Evolutionary conservation across 352 stramenopile species (phyloP), one percentile per base, ranked within the genome.

Genomic region (Globisporangium spinosum): DNA sequence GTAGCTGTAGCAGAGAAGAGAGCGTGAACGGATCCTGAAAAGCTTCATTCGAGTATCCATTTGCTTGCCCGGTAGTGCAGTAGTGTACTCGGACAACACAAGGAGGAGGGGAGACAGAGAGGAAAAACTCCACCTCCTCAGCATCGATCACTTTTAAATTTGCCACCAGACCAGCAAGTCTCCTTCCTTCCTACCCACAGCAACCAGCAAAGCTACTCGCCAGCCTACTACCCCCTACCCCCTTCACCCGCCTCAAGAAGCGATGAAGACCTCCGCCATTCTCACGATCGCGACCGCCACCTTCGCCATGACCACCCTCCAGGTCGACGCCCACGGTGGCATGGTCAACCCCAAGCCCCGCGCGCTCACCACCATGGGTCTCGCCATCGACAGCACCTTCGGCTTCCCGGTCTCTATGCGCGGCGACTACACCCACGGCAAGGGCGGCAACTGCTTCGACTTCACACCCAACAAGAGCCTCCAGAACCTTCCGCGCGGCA

Each of bases 311-410:
- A 40, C 34, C 34, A 27, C 49, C 10, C 5, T 49, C 22, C 20
- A 47, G 1, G 68, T 71, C 13, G 32, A 72, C 6, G 75, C 65
- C 27, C 75, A 81, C 53, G 75, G 75, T 9, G 75, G 75, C 2
- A 79, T 79, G 70, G 67, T 74, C 60, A 70, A n/a, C 5, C 75
- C 75, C 0, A 67, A 72, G 61, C 70, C 75, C 20, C 76, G 76
- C n/a, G 73, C 68, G 32, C 70, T 82, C 51, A 71, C 67, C 49
- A 82, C 73, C 22, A 82, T 82, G 76, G 65, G 56, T 1, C 75
- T 82, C 35, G 68, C 72, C 25, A 74, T 82, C 62, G 64, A 72
- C 62, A 74, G 64, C 70, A 70, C 58, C n/a, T 78, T 79, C 40
- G 73, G 70, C 22, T 73, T 66, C 70, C 73, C 73, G 25, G 72